A percentile compares a stretch with the other conserved stretches of the same genome.
phyloP scores from a whole-genome alignment of 257 asterid genomes.

The Voacanga thouarsii region DNA sequence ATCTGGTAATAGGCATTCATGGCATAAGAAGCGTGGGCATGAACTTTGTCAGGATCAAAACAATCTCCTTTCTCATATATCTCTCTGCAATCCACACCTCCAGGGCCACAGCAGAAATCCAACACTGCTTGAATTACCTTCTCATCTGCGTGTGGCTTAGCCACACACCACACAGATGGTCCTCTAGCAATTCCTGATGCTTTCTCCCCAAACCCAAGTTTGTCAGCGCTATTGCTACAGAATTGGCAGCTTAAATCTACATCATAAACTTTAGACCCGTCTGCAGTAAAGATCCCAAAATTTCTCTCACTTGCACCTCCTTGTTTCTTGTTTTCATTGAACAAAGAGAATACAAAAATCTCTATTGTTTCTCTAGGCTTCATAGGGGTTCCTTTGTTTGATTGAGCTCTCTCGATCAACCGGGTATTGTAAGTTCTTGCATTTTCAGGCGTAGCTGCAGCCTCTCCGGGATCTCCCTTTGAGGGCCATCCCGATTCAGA shows the following conservation, averaged over 20 bases:
- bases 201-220: slow-evolving; percentile 9
- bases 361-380: slow-evolving; percentile 48
- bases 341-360: slow-evolving; percentile 72
- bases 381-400: slow-evolving; percentile 73
- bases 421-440: slow-evolving; percentile 58
- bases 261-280: slow-evolving; percentile 68
- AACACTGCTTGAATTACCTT: slow-evolving; percentile 25
- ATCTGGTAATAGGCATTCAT: slow-evolving; percentile 42
- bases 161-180: slow-evolving; percentile 29
- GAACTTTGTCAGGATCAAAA: slow-evolving; percentile 21
- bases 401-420: slow-evolving; percentile 43
- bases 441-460: slow-evolving; percentile 53
- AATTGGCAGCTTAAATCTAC: slow-evolving; percentile 41
- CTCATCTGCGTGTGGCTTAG: slow-evolving; percentile 31
- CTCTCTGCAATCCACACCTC: slow-evolving; percentile 22
- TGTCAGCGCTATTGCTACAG: not conserved
- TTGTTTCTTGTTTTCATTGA: slow-evolving; percentile 66
- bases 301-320: slow-evolving; percentile 83
- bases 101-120: slow-evolving; percentile 28
- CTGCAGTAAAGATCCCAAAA: slow-evolving; percentile 73
- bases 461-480: slow-evolving; percentile 8
- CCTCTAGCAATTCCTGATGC: not conserved
- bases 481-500: slow-evolving; percentile 12
- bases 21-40: slow-evolving; percentile 37
- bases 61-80: slow-evolving; percentile 33